Base-by-base conservation (phyloP, 1,139 yeast genomes). In the Arxiozyma slooffiae region DNA sequence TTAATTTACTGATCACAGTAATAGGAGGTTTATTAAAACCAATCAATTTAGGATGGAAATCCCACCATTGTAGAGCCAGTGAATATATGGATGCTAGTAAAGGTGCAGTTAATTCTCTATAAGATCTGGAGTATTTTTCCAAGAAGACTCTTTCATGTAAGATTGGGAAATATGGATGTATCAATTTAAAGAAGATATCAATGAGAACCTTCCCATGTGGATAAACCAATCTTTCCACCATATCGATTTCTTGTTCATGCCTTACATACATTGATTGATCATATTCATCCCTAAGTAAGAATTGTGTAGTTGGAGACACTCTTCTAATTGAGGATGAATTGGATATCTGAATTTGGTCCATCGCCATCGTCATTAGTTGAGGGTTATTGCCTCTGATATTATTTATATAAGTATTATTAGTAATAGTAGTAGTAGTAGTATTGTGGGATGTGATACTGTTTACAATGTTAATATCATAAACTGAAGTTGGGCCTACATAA, bases 21-120 rank as follows among this genome's bases (percentile, higher is more conserved):
- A 6, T 20, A 61, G 82, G 80, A 0, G 92, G 92, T 59, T 82
- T 83, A 0, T 85, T 80, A 51, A 75, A 78, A 47, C 81, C 81
- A 14, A 70, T 59, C 50, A 84, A 68, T 51, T 76, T 80, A 1
- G 89, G 85, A 60, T 84, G 92, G 58, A 81, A 81, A 57, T 84
- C 89, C 92, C 92, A 84, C 87, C 90, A 84, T 64, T 83, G 88
- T 41, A 82, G 76, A 0, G 92, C 88, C 50, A 85, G 68, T 3
- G 82, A 80, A 60, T 85, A 85, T 1, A 85, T 88, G 0, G 89
- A 82, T 1, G 92, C 90, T 44, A 85, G 68, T 48, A 85, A 67
- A 0, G 92, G 89, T 0, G 92, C 89, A 51, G 87, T 80, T 57
- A 85, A 78, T 62, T 85, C 94, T 50, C 88, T 72, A 62, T 83